Base-by-base conservation (phyloP, 208 protist species). In the Trypanosoma scelopori region DNA sequence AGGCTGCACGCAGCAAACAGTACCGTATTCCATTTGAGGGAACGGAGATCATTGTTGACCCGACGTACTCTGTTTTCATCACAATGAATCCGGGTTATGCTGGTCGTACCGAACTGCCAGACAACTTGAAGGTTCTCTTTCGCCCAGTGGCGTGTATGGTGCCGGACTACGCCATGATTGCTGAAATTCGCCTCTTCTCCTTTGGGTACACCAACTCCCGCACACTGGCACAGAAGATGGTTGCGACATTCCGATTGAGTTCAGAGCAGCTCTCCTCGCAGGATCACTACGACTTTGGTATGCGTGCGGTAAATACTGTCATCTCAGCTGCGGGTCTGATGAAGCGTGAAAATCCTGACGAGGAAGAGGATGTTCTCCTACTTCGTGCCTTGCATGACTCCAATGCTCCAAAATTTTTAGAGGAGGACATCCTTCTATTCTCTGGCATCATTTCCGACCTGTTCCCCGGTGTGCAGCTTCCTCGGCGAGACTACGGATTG, bases 61-160 rank as follows among this genome's bases (percentile, higher is more conserved):
- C 87, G 18, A 89, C 94, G 0, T 94, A 96, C 79, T 92, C 96
- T 35, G 88, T 98, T 51, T 99, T 99, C 76, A 98, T 99, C 72
- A 99, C 97, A 16, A 99, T 99, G 98, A 99, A 99, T 82, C 98
- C 98, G 11, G 98, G 98, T 59, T 99, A 99, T 82, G 97, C 97
- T 12, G 97, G 97, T 23, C 85, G 98, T 45, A 98, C 97, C n/a
- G 98, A 99, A 78, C 85, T 99, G 49, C 97, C 98, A 15, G 98
- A 99, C 80, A 99, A 99, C 81, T 76, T 99, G 28, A 98, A 98
- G 77, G 91, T 97, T 61, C 88, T 99, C 15, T 99, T 99, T 91
- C 87, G 97, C 56, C 93, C 96, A 27, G 95, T 98, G n/a, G 97
- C 97, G 27, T 98, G 95, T 86, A 99, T 99, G 98, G 98, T 99